Evolutionary conservation across 768 basidiomycete species (phyloP), one percentile per base, ranked within the genome.

Genomic region (Lactarius deliciosus): DNA sequence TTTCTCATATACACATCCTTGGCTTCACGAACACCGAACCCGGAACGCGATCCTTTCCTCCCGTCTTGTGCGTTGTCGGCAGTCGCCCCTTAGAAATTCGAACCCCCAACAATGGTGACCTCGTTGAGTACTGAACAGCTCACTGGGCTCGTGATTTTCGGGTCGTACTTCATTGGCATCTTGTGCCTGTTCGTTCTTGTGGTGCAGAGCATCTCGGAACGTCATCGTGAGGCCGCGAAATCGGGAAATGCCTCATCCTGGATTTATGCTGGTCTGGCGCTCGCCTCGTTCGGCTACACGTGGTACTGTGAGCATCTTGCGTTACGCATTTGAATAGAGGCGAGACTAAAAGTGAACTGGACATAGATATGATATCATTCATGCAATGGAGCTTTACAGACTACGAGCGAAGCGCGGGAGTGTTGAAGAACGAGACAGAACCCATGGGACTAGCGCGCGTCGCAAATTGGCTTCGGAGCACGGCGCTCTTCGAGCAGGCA

Each of bases 401-500:
- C 63, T 82, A 83, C 71, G 81, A 83, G 63, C 58, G 59, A 11
- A 63, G 70, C 28, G 43, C 34, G 34, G 28, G 53, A 2, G 55
- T 43, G 43, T 43, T 20, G 20, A 43, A 15, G 30, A 53, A 40
- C 15, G 32, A 65, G 5, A 64, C 69, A 22, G 58, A 32, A 8
- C 22, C 66, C 10, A 56, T 73, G 5, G 30, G 5, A 6, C 28
- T 77, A 9, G 60, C 72, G 11, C 78, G 82, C n/a, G 58, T 87
- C 25, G 77, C 82, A 5, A 73, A 74, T 10, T 89, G 88, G 88
- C 79, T 89, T 1, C 60, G 75, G 20, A 64, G 83, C 25, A 87
- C 87, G 0, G 77, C 77, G 0, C 77, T 89, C 0, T 89, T 90
- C 69, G 83, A 87, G 72, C 81, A 89, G 74, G 86, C 87, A 2